These are phyloP conservation scores for Debaryomyces maramus DNA, from an alignment of 805 yeast genomes.

Conservation along the genomic window DNA sequence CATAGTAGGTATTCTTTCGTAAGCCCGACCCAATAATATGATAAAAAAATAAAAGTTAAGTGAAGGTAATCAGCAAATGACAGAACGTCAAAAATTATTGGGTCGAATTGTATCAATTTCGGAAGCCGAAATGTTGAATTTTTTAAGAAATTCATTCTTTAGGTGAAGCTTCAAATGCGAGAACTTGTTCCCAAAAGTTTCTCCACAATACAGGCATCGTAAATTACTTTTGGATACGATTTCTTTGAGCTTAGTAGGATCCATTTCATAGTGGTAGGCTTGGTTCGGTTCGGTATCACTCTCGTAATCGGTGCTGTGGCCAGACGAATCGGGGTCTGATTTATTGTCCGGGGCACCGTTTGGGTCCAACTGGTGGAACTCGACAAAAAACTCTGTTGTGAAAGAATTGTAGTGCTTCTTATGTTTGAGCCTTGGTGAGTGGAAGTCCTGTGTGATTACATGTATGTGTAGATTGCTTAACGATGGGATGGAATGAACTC, in stretches of 20 bases:
- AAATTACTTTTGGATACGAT: slow-evolving; percentile 16
- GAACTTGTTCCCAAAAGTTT: slow-evolving; percentile 20
- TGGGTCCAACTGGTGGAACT: slow-evolving; percentile 45
- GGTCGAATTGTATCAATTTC: slow-evolving; percentile 1
- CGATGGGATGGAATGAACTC: slow-evolving; percentile 73
- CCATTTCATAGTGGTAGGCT: slow-evolving; percentile 1
- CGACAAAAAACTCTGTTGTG: slow-evolving; percentile 62
- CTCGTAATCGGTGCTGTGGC: not conserved
- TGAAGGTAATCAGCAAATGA: not conserved
- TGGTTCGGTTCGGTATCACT: not conserved
- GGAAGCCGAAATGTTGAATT: slow-evolving; percentile 12
- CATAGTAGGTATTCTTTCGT: too few relatives aligned
- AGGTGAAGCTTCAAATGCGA: slow-evolving; percentile 25
- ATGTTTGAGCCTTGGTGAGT: slow-evolving; percentile 54
- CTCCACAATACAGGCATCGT: slow-evolving; percentile 24
- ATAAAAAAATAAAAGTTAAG: too few relatives aligned
- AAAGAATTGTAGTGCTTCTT: slow-evolving; percentile 72
- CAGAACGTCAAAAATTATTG: not conserved
- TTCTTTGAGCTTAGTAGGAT: slow-evolving; percentile 10
- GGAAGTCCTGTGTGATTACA: slow-evolving; percentile 64
- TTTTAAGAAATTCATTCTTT: slow-evolving; percentile 17
- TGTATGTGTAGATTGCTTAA: slow-evolving; percentile 71
- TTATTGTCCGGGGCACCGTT: not conserved
- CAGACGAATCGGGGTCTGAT: not conserved
- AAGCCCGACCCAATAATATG: too few relatives aligned